phyloP scores from a whole-genome alignment of 2,329 filamentous ascomycete species.

The Aspergillus niger region DNA sequence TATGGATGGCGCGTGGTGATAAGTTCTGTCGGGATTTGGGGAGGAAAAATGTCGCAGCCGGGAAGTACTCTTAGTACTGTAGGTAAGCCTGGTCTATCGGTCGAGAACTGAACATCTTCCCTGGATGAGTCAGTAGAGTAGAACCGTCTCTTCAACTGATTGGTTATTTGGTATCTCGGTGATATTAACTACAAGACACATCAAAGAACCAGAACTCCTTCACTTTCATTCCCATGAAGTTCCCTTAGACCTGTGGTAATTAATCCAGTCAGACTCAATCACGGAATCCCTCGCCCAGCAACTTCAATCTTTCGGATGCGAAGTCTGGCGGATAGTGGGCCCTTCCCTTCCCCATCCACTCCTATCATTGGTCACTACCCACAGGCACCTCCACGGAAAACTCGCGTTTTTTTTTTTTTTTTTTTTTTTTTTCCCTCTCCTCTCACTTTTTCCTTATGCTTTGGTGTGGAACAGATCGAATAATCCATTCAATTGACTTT shows the following conservation, averaged over 20 bases:
- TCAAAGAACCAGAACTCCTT: too few relatives aligned
- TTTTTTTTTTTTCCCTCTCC: background rate
- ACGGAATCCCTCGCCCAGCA: background rate
- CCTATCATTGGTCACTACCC: background rate
- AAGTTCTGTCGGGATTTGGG: background rate
- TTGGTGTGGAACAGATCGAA: background rate
- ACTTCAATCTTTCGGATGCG: constrained; percentile 4
- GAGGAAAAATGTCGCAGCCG: background rate
- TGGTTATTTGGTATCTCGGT: too few relatives aligned
- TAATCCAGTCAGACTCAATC: background rate
- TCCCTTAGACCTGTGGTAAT: background rate
- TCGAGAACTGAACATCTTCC: too few relatives aligned
- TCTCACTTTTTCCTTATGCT: too few relatives aligned
- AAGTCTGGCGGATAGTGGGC: constrained; percentile 10
- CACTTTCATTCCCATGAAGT: too few relatives aligned
- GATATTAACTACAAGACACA: too few relatives aligned
- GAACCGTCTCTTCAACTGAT: too few relatives aligned
- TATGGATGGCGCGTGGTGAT: constrained; percentile 4
- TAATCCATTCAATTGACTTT: background rate
- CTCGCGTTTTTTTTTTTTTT: background rate
- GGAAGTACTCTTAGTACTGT: too few relatives aligned
- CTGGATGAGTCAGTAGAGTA: too few relatives aligned
- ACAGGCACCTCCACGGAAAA: background rate
- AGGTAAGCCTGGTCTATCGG: too few relatives aligned
- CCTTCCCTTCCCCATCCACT: background rate